These are phyloP conservation scores for Blastomyces gilchristii DNA, from an alignment of 2,329 filamentous ascomycete genomes.

Conservation along the genomic window DNA sequence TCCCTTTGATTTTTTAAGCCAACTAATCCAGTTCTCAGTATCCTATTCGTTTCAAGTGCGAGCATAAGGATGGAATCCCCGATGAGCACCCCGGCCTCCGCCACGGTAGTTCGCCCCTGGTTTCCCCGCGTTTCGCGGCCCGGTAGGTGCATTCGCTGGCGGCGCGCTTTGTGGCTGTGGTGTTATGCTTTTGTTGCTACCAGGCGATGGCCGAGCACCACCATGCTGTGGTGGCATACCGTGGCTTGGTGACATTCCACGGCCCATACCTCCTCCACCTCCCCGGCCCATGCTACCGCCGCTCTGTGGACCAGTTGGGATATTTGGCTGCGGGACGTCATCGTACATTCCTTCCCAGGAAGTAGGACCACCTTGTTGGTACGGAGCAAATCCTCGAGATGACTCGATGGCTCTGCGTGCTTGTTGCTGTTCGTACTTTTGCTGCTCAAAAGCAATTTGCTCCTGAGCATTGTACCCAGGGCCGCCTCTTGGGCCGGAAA, in stretches of 20 bases:
- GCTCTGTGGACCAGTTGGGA: slow-evolving; percentile 44
- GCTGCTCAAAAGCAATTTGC: slow-evolving; percentile 65
- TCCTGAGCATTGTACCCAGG: slow-evolving; percentile 58
- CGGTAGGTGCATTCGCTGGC: slow-evolving; percentile 79
- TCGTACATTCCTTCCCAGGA: slow-evolving; percentile 99
- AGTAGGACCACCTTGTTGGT: slow-evolving; percentile 55
- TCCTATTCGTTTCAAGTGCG: slow-evolving; percentile 18
- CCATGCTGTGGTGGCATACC: slow-evolving; percentile 26
- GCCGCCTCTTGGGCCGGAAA: slow-evolving; percentile 35
- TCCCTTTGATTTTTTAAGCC: neutral
- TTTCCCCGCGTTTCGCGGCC: slow-evolving; percentile 87
- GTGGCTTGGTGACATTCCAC: slow-evolving; percentile 25
- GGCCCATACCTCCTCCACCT: slow-evolving; percentile 33
- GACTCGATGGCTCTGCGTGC: slow-evolving; percentile 42
- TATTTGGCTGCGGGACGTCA: slow-evolving; percentile 75
- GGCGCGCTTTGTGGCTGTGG: slow-evolving; percentile 42
- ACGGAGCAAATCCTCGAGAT: slow-evolving; percentile 30
- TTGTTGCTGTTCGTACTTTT: slow-evolving; percentile 65
- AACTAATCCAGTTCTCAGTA: neutral
- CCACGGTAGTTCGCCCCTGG: slow-evolving; percentile 90
- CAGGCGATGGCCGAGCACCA: slow-evolving; percentile 25
- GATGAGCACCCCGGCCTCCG: slow-evolving; percentile 62
- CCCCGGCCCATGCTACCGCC: slow-evolving; percentile 35
- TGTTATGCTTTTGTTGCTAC: slow-evolving; percentile 34
- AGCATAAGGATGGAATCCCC: slow-evolving; percentile 73